phyloP scores from a whole-genome alignment of 2,329 filamentous ascomycete genomes.

The Rhinocladiella similis region DNA sequence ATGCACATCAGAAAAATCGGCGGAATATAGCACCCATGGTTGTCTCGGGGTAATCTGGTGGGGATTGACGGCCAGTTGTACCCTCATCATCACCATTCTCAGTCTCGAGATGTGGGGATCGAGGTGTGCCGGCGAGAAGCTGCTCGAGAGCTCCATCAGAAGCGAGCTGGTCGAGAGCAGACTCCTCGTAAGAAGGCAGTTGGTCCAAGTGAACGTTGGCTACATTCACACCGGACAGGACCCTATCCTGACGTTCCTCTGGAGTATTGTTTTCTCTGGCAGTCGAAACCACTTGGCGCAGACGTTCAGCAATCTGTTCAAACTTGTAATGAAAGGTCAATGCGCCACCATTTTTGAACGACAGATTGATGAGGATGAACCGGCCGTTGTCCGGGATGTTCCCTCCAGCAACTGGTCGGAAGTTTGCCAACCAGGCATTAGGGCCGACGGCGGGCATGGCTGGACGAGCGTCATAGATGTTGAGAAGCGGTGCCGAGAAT shows the following conservation, averaged over 20 bases:
- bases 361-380: conserved; percentile 77
- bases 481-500: conserved; percentile 84
- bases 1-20: too few relatives aligned
- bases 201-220: conserved; percentile 77
- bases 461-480: conserved; percentile 82
- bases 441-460: conserved; percentile 89
- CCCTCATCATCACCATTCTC: too few relatives aligned
- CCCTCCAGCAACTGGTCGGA: conserved; percentile 79
- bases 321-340: conserved; percentile 85
- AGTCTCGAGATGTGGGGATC: too few relatives aligned
- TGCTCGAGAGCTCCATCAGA: too few relatives aligned
- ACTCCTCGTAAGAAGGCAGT: conserved; percentile 79
- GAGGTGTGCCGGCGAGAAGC: too few relatives aligned
- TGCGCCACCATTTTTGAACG: conserved; percentile 93
- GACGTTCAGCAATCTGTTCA: conserved; percentile 78
- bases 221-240: conserved; percentile 54
- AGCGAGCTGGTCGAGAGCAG: too few relatives aligned
- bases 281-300: conserved; percentile 77
- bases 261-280: conserved; percentile 62
- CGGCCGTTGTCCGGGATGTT: conserved; percentile 74
- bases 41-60: too few relatives aligned
- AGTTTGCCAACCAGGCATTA: conserved; percentile 81
- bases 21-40: too few relatives aligned
- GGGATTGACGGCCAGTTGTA: too few relatives aligned
- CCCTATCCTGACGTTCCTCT: conserved; percentile 30